Base-by-base conservation (phyloP, 2,329 filamentous ascomycete species). In the Penicillium sclerotigenum region DNA sequence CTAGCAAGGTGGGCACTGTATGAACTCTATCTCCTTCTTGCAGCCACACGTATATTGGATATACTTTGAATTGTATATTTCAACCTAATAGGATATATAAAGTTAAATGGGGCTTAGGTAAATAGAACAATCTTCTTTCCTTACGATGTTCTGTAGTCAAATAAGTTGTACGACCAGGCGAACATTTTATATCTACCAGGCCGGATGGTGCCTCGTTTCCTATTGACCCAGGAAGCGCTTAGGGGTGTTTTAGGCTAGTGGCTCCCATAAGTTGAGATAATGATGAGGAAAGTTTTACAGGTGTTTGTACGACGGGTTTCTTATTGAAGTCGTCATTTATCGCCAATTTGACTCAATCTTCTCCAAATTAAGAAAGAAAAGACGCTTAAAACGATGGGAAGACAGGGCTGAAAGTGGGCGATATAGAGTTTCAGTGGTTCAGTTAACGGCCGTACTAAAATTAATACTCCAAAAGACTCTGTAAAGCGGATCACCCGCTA, bases 21-120 rank as follows among this genome's bases (percentile, higher is more conserved):
- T 29, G 28, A 55, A 55, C 33, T 50, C 38, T 38, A 16, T 28
- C 33, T 50, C 37, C 29, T 28, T 31, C 40, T 13, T 55, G 33
- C 40, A 50, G 20, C 52, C 52, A 40, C 47, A 55, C 5, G 46
- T 55, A 50, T 55, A 55, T 46, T 50, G 22, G 31, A 55, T 45
- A 38, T 37, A 45, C 40, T 50, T 49, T 37, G 26, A 43, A 31
- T 45, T 22, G 24, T 34, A 47, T 34, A 56, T 46, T 38, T 47
- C 42, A 34, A 34, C 43, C 51, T 53, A 4, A n/a, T 31, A 47
- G 9, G 42, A 28, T 26, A 53, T 18, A 14, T 34, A 20, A 53
- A 38, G 34, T 53, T 41, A 53, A 40, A 22, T 11, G 18, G n/a
- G 37, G 29, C 47, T 50, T 50, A 42, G 26, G 31, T 40, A 40